Base-by-base conservation (phyloP, 768 basidiomycete species). In the Suillus subluteus region DNA sequence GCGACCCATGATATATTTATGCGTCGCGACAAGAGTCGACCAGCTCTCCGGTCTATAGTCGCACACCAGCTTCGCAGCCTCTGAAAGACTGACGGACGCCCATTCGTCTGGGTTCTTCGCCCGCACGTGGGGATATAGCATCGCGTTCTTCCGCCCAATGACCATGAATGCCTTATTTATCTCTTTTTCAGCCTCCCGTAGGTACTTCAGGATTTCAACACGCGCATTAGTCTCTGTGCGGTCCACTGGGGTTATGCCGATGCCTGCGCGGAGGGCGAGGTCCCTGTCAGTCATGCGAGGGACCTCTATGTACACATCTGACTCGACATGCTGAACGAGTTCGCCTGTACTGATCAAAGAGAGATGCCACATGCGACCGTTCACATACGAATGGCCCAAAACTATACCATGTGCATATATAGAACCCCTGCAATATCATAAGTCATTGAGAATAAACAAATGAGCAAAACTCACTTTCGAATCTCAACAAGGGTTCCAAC, bases 1-100 rank as follows among this genome's bases (percentile, higher is more conserved):
- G 23, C 83, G 73, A 8, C 79, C 74, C 84, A 94, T 87, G 69
- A 96, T 79, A 69, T 84, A 84, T 66, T 86, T 86, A 76, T 96
- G 92, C 0, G 87, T 72, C 16, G 83, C 84, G 40, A 86, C 70
- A 52, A 77, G 75, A n/a, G 82, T 83, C 62, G 86, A 81, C 62
- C 59, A 64, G 37, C 69, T 66, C 62, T 66, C 41, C 23, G 61
- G 68, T 37, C 52, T 7, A 13, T 80, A 75, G 44, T 75, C 69
- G 64, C 77, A 73, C 30, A 90, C 68, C 43, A 85, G 73, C 35
- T 79, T 66, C 7, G 86, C 85, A 15, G 87, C 88, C 63, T 90
- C 80, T 3, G 78, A 66, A 30, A 90, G 76, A 0, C 89, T 88
- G 40, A 90, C 79, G 8, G 77, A 76, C 0, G 78, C 73, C 89